Conservation (phyloP, 1,139 yeast genomes). For the Hansenula anomala region DNA sequence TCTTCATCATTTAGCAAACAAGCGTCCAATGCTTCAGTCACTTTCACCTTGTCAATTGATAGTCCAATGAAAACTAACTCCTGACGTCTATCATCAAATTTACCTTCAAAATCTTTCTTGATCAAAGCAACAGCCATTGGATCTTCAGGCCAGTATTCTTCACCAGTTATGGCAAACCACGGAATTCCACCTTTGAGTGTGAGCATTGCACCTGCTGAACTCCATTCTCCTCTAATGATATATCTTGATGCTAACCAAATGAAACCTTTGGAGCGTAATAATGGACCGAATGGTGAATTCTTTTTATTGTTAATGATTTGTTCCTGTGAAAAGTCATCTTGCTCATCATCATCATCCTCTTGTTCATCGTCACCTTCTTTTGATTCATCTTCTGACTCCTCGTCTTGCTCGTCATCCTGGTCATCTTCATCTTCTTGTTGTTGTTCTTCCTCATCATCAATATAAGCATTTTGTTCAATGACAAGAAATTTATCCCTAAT, state of each 20-base stretch:
- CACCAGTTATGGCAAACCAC: constrained; percentile 39
- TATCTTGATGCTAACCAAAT: constrained; percentile 43
- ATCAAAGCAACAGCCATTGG: constrained; percentile 29
- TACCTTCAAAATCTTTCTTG: constrained; percentile 33
- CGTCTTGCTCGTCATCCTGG: constrained; percentile 12
- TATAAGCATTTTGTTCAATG: constrained; percentile 27
- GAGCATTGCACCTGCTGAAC: constrained; percentile 41
- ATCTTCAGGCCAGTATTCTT: constrained; percentile 30
- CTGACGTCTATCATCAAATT: constrained; percentile 39
- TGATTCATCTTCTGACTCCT: constrained; percentile 13
- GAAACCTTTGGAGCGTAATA: constrained; percentile 40
- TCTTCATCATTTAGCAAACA: constrained; percentile 37
- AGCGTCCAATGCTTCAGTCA: constrained; percentile 28
- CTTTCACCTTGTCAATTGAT: constrained; percentile 25
- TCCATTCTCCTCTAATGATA: constrained; percentile 41
- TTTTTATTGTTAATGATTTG: constrained; percentile 30
- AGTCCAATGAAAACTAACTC: constrained; percentile 42
- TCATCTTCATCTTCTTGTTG: constrained; percentile 9
- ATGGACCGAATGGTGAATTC: constrained; percentile 32
- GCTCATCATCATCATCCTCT: constrained; percentile 14
- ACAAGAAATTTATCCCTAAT: constrained; percentile 32
- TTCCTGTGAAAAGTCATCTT: constrained; percentile 21
- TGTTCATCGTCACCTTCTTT: constrained; percentile 13
- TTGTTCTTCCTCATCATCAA: constrained; percentile 14
- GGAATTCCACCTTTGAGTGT: constrained; percentile 40